Conservation (phyloP, 83 land plant species). For the Thuja plicata region DNA sequence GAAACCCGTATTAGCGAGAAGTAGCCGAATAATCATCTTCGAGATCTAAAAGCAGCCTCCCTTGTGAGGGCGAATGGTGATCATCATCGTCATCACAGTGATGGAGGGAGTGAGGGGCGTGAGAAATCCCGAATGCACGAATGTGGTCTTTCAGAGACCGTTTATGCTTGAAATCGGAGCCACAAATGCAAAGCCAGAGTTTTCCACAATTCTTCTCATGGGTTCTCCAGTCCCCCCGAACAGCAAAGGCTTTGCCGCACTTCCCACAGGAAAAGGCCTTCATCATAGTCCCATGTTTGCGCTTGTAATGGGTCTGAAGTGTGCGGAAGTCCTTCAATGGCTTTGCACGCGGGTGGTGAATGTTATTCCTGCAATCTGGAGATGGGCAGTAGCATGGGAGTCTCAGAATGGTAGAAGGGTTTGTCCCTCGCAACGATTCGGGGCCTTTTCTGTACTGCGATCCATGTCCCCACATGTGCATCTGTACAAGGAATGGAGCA, state of each 20-base stretch:
- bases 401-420: conserved; percentile 36
- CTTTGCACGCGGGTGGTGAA: conserved; percentile 42
- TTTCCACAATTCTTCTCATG: no score
- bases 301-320: conserved; percentile 23
- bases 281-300: conserved; percentile 38
- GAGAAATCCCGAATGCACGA: conserved; percentile 44
- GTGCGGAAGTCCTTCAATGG: conserved; percentile 59
- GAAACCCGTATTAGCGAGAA: no score
- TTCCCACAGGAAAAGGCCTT: conserved; percentile 43
- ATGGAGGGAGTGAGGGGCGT: neutral
- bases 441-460: conserved; percentile 54
- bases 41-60: no score
- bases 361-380: conserved; percentile 11
- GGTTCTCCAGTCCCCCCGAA: conserved; percentile 19
- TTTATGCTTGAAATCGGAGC: conserved; percentile 59
- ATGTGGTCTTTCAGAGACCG: conserved; percentile 56
- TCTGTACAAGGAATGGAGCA: conserved; percentile 20
- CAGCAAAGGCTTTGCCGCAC: conserved; percentile 53
- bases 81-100: neutral
- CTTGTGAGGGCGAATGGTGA: no score
- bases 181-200: conserved; percentile 54
- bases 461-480: conserved; percentile 74
- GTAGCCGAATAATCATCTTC: no score
- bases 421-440: conserved; percentile 37
- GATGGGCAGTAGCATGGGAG: conserved; percentile 59